These are phyloP conservation scores for Mollisiaceae sp. DNA, from an alignment of 2,329 filamentous ascomycete genomes.

Conservation along the genomic window DNA sequence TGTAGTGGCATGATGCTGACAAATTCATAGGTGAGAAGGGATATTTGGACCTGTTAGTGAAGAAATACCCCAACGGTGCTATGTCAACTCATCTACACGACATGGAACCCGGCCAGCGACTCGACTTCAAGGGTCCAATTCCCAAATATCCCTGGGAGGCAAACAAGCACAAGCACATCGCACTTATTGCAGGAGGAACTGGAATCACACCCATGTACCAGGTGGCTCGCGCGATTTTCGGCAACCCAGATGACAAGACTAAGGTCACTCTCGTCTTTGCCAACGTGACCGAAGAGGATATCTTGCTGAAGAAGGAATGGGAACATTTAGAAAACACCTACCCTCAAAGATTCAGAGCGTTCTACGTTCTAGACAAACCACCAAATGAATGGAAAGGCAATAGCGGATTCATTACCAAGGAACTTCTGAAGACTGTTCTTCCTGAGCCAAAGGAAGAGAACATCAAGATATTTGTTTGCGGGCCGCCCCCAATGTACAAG, in stretches of 20 bases:
- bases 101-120: constrained; percentile 78
- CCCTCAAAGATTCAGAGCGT: constrained; percentile 92
- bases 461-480: constrained; percentile 96
- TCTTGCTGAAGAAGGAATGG: constrained; percentile 86
- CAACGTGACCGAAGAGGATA: constrained; percentile 88
- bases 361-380: constrained; percentile 89
- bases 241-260: constrained; percentile 94
- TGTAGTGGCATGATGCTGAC: constrained; percentile 25
- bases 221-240: constrained; percentile 88
- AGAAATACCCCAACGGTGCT: constrained; percentile 86
- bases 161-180: constrained; percentile 94
- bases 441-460: constrained; percentile 91
- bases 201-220: constrained; percentile 99
- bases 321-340: constrained; percentile 91
- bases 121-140: constrained; percentile 94
- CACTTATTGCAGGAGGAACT: constrained; percentile 89
- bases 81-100: constrained; percentile 91
- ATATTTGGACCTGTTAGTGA: constrained; percentile 87
- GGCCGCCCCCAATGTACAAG: constrained; percentile 91
- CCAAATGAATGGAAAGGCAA: constrained; percentile 77
- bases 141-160: constrained; percentile 88
- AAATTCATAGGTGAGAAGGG: constrained; percentile 68
- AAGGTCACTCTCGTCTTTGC: constrained; percentile 96
- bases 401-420: constrained; percentile 85
- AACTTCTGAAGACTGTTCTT: constrained; percentile 91